Conservation (phyloP, 2,329 filamentous ascomycete species). For the Torrubiella hemipterigena region DNA sequence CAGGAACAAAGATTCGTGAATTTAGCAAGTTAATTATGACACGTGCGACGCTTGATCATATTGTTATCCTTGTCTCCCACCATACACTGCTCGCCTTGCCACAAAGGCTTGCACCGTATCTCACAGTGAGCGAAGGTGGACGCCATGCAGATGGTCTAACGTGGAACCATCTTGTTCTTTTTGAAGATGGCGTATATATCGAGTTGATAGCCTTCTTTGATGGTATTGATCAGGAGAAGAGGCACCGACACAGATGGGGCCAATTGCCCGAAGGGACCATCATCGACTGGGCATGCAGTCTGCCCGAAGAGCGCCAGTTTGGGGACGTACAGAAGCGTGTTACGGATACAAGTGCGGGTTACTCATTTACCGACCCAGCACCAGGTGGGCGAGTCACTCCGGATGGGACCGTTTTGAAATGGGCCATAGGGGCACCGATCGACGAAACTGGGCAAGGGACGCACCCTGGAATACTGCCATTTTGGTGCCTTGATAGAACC, state of each 20-base stretch:
- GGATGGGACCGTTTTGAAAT: slow-evolving; percentile 45
- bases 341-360: slow-evolving; percentile 14
- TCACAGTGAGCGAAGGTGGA: slow-evolving; percentile 49
- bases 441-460: slow-evolving; percentile 12
- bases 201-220: slow-evolving; percentile 53
- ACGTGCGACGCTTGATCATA: slow-evolving; percentile 51
- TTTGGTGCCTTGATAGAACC: slow-evolving; percentile 56
- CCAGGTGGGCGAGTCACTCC: slow-evolving; percentile 40
- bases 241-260: slow-evolving; percentile 47
- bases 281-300: slow-evolving; percentile 50
- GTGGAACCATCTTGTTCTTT: slow-evolving; percentile 49
- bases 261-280: slow-evolving; percentile 31
- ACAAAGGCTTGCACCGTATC: slow-evolving; percentile 35
- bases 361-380: slow-evolving; percentile 34
- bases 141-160: slow-evolving; percentile 47
- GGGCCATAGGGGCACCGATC: slow-evolving; percentile 40
- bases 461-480: slow-evolving; percentile 42
- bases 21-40: too few species aligned
- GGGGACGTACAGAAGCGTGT: slow-evolving; percentile 23
- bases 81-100: slow-evolving; percentile 33
- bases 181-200: slow-evolving; percentile 53
- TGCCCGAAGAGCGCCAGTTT: slow-evolving; percentile 23
- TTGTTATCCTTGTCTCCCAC: slow-evolving; percentile 50
- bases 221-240: slow-evolving; percentile 22
- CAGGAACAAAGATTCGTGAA: neutral